Base-by-base conservation (phyloP, 306 rosid species). In the Corylus americana region DNA sequence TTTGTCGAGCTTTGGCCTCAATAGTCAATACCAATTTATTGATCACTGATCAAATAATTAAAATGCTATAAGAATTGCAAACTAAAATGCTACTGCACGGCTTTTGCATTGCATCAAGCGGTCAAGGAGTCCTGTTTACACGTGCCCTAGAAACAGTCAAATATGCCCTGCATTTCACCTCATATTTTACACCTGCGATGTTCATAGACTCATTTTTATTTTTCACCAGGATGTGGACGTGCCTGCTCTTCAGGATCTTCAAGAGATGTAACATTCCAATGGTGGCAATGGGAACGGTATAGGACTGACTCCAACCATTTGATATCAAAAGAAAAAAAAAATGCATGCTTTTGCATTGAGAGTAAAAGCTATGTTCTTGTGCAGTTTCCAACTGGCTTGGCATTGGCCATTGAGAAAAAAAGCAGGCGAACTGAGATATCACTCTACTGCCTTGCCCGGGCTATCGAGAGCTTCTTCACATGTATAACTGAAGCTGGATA, bases 381-480 rank as follows among this genome's bases (percentile, higher is more conserved):
- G 82, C 92, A 95, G 99, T 90, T 90, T 76, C 95, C 97, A 18
- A 78, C 99, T 0, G 99, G 99, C 47, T 83, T 95, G 17, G 88
- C 90, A 74, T 80, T 90, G 80, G 83, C 85, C 73, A 90, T 91
- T n/a, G 94, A 88, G 87, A 91, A 91, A 88, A 91, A 93, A 88
- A 95, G 95, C 83, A 88, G 98, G 80, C 88, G 99, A 69, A 93
- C 81, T n/a, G 93, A 88, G 87, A 84, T 95, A 80, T 95, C 99
- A 57, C 90, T 95, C 45, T 95, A 95, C 78, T 95, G 99, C 87
- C 79, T 93, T 18, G 87, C 96, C 11, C 91, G 99, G 17, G 98
- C 98, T 8, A 89, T 93, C 8, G 99, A 95, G 86, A 95, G 98
- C 89, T 95, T 95, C 85, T 88, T 95, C 91, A 88, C 96, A 8